A percentile compares a stretch with the other conserved stretches of the same genome.
Evolutionary conservation across 192 early-diverging fungal genomes (phyloP).

Genomic region (Piromyces finnis): DNA sequence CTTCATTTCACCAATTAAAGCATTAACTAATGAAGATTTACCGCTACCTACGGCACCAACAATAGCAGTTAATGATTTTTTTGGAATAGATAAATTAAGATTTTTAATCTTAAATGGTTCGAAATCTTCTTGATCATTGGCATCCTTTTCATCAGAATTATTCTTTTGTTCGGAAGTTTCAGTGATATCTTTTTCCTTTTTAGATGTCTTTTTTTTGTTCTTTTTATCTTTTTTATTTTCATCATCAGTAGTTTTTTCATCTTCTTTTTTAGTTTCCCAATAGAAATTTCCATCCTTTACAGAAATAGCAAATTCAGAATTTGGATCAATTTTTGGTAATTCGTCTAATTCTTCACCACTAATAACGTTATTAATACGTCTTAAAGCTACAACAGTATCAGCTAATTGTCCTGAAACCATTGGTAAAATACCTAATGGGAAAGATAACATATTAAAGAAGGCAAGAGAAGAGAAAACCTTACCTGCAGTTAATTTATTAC

Average conservation of each 20-base stretch:
- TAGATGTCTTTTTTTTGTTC: neutral
- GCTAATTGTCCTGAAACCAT: slow-evolving; percentile 6
- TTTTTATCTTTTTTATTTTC: neutral
- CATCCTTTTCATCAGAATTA: neutral
- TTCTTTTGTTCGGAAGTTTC: neutral
- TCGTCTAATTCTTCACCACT: slow-evolving; percentile 41
- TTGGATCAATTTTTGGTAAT: slow-evolving; percentile 14
- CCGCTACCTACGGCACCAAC: slow-evolving; percentile 70
- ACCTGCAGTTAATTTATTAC: neutral
- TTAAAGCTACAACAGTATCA: slow-evolving; percentile 26
- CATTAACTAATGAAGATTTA: slow-evolving; percentile 68
- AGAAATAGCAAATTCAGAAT: slow-evolving; percentile 24
- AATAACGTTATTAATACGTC: slow-evolving; percentile 26
- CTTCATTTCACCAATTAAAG: slow-evolving; percentile 69
- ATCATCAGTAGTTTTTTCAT: neutral
- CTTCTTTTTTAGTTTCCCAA: slow-evolving; percentile 33
- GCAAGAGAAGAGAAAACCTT: slow-evolving; percentile 20
- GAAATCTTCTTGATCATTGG: neutral
- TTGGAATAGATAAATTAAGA: slow-evolving; percentile 21
- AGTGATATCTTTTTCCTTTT: no score
- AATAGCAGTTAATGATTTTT: slow-evolving; percentile 50
- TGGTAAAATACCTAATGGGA: slow-evolving; percentile 20
- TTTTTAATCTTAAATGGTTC: neutral
- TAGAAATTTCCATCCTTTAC: slow-evolving; percentile 40
- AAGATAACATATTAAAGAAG: slow-evolving; percentile 22